A percentile compares a stretch with the other conserved stretches of the same genome.
Conservation (phyloP, 805 yeast genomes). For the Cyberlindnera petersonii region DNA sequence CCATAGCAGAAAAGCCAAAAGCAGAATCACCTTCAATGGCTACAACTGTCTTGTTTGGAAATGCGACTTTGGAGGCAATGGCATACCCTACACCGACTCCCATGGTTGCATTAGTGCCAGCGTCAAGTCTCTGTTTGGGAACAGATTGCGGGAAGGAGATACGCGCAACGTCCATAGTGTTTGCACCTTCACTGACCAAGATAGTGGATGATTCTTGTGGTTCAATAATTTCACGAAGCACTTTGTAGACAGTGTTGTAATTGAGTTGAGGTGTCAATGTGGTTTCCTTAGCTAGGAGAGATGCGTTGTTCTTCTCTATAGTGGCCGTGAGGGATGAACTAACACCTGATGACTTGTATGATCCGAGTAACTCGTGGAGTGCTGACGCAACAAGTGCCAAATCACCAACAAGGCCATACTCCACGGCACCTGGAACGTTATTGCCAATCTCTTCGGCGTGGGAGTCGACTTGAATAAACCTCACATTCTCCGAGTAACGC, state of each 20-base stretch:
- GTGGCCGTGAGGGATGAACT: slow-evolving; percentile 26
- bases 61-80: slow-evolving; percentile 51
- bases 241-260: slow-evolving; percentile 53
- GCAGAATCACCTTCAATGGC: slow-evolving; percentile 77
- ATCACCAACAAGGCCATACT: slow-evolving; percentile 55
- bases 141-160: slow-evolving; percentile 50
- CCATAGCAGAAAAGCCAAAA: slow-evolving; percentile 71
- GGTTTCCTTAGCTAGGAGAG: slow-evolving; percentile 34
- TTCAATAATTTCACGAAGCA: slow-evolving; percentile 39
- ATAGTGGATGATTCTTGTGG: slow-evolving; percentile 33
- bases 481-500: slow-evolving; percentile 41
- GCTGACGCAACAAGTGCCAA: slow-evolving; percentile 38
- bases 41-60: slow-evolving; percentile 43
- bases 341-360: slow-evolving; percentile 33
- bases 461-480: slow-evolving; percentile 55
- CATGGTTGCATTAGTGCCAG: slow-evolving; percentile 78
- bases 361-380: slow-evolving; percentile 28
- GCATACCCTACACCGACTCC: slow-evolving; percentile 73
- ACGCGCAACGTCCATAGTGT: slow-evolving; percentile 70
- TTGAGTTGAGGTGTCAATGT: slow-evolving; percentile 28
- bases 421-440: slow-evolving; percentile 33
- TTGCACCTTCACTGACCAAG: slow-evolving; percentile 68
- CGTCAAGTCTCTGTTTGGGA: slow-evolving; percentile 59
- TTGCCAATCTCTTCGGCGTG: slow-evolving; percentile 51
- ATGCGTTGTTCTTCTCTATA: slow-evolving; percentile 31